Conservation (phyloP, 805 yeast species). For the Ogataea trehaloabstinens region DNA sequence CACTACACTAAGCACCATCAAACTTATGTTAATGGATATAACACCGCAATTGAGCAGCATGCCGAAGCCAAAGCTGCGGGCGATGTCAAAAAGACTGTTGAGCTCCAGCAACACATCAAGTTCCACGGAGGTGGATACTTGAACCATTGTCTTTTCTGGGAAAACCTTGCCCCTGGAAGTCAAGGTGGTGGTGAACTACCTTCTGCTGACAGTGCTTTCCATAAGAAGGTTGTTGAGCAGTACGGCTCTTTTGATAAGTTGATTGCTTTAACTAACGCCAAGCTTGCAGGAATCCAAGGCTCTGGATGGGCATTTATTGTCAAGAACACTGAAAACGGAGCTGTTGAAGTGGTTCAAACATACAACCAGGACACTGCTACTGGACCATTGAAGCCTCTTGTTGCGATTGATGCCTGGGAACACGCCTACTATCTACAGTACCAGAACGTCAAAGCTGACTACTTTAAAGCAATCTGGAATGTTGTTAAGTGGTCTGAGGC, state of each 20-base stretch:
- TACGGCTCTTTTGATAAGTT: conserved; percentile 74
- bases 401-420: conserved; percentile 96
- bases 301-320: conserved; percentile 95
- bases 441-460: conserved; percentile 86
- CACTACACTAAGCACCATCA: conserved; percentile 93
- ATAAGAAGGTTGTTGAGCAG: conserved; percentile 55
- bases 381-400: conserved; percentile 66
- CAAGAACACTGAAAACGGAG: conserved; percentile 72
- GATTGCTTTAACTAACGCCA: conserved; percentile 59
- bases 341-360: conserved; percentile 76
- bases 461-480: conserved; percentile 92
- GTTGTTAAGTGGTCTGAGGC: conserved; percentile 94
- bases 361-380: conserved; percentile 85
- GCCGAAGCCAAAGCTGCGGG: conserved; percentile 60
- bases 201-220: conserved; percentile 52
- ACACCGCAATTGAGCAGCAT: conserved; percentile 71
- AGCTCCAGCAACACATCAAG: conserved; percentile 71
- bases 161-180: conserved; percentile 73
- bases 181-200: conserved; percentile 77
- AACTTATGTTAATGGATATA: conserved; percentile 84
- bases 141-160: conserved; percentile 87
- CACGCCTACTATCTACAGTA: conserved; percentile 94
- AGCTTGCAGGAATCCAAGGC: conserved; percentile 87
- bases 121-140: conserved; percentile 92
- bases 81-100: conserved; percentile 58